Evolutionary conservation across 176 grass and related monocot genomes (phyloP).

Genomic region (Poa pratensis): DNA sequence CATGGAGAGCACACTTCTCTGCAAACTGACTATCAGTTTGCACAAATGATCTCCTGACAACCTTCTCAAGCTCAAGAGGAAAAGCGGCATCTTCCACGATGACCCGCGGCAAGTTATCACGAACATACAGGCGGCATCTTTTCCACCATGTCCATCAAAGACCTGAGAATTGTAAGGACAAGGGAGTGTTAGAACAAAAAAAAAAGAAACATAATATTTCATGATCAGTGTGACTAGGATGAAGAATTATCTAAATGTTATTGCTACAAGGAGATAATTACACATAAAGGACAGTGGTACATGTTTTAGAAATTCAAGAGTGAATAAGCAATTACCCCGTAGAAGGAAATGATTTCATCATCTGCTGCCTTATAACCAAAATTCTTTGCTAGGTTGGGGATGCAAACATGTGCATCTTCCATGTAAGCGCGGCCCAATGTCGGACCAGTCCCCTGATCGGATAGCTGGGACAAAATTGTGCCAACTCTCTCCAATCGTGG

Average conservation of each 20-base stretch:
- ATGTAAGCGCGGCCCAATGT: conserved; percentile 78
- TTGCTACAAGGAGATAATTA: background rate
- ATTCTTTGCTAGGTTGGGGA: conserved; percentile 86
- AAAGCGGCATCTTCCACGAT: conserved; percentile 91
- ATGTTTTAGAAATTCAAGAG: background rate
- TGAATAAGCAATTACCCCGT: conserved; percentile 68
- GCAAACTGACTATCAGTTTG: conserved; percentile 85
- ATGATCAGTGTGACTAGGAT: background rate
- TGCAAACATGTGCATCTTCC: conserved; percentile 97
- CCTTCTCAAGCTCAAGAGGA: conserved; percentile 89
- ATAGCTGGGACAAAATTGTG: conserved; percentile 60
- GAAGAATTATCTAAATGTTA: background rate
- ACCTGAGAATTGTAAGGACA: conserved; percentile 47
- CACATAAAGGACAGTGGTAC: background rate
- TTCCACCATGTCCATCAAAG: conserved; percentile 96
- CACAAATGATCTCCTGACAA: conserved; percentile 74
- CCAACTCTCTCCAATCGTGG: background rate
- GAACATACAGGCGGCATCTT: conserved; percentile 94
- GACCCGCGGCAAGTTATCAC: conserved; percentile 89
- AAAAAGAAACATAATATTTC: background rate
- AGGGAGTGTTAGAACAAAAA: background rate
- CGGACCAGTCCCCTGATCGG: conserved; percentile 86
- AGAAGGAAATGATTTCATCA: conserved; percentile 81
- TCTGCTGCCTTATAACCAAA: conserved; percentile 48
- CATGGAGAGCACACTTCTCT: conserved; percentile 55